A percentile compares a stretch with the other conserved stretches of the same genome.
Conservation (phyloP, 257 asterid species). For the Sherardia arvensis region DNA sequence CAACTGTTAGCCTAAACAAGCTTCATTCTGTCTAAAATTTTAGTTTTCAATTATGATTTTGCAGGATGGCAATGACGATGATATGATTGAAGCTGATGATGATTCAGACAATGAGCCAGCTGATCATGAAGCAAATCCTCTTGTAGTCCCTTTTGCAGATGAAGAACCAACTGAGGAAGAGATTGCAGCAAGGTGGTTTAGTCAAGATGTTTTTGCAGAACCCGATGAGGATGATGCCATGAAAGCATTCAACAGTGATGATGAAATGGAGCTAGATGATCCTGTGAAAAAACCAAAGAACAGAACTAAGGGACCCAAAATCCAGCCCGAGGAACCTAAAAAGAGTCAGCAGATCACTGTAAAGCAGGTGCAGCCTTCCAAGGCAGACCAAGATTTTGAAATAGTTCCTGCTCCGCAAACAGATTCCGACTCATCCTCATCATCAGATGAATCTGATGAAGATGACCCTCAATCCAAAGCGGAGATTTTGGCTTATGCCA, state of each 20-base stretch:
- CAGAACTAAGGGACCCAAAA: not conserved
- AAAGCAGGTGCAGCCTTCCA: slow-evolving; percentile 15
- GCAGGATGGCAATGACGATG: slow-evolving; percentile 44
- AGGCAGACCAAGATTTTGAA: slow-evolving; percentile 48
- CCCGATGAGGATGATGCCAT: slow-evolving; percentile 39
- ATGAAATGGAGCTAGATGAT: slow-evolving; percentile 50
- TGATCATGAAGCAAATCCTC: slow-evolving; percentile 65
- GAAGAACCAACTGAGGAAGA: slow-evolving; percentile 68
- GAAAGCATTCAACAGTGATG: slow-evolving; percentile 53
- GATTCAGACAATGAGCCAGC: slow-evolving; percentile 58
- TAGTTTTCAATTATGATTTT: not conserved
- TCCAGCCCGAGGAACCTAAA: slow-evolving; percentile 8
- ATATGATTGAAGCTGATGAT: slow-evolving; percentile 40
- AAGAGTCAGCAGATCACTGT: slow-evolving; percentile 8
- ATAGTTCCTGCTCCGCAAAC: slow-evolving; percentile 78
- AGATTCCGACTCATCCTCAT: slow-evolving; percentile 64
- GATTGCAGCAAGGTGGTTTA: slow-evolving; percentile 77
- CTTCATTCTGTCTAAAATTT: not conserved
- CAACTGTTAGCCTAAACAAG: not conserved
- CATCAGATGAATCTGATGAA: slow-evolving; percentile 57
- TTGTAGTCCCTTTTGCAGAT: slow-evolving; percentile 55
- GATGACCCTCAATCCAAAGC: slow-evolving; percentile 62
- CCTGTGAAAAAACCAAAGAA: slow-evolving; percentile 16
- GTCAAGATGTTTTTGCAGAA: slow-evolving; percentile 81
- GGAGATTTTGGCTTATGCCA: slow-evolving; percentile 73